A percentile compares a stretch with the other conserved stretches of the same genome.
Conservation (phyloP, 495 filamentous ascomycete genomes). For the Xylaria bambusicola region DNA sequence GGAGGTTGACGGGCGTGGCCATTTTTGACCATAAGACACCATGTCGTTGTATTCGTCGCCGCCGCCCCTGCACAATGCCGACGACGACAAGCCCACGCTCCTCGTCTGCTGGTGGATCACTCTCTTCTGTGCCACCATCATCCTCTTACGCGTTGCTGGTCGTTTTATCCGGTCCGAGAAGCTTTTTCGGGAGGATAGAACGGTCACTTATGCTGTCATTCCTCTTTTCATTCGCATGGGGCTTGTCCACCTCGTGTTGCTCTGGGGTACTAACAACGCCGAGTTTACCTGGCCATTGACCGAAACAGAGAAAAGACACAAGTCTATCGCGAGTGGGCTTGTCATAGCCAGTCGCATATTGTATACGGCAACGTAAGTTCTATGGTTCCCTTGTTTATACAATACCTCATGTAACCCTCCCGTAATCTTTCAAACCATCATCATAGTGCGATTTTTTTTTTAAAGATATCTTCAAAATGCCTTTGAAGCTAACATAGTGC, state of each 20-base stretch:
- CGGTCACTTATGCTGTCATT: constrained; percentile 76
- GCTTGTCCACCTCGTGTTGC: constrained; percentile 79
- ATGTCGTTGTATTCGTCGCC: constrained; percentile 60
- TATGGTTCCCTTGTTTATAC: too few species aligned
- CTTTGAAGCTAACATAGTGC: constrained; percentile 22
- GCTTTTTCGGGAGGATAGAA: constrained; percentile 84
- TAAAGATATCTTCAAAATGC: too few species aligned
- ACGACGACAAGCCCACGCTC: constrained; percentile 72
- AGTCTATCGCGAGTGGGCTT: constrained; percentile 61
- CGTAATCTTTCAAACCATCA: too few species aligned
- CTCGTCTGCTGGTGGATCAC: constrained; percentile 96
- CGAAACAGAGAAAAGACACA: constrained; percentile 49
- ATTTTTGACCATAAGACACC: constrained; percentile 29
- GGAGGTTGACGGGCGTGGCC: constrained; percentile 62
- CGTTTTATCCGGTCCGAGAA: constrained; percentile 79
- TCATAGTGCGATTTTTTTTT: too few species aligned
- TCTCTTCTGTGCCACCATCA: constrained; percentile 75
- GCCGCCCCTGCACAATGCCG: constrained; percentile 56
- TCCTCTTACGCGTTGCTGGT: constrained; percentile 72
- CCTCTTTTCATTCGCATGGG: constrained; percentile 82
- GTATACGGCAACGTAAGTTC: constrained; percentile 68
- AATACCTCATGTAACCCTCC: too few species aligned
- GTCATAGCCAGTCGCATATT: constrained; percentile 67
- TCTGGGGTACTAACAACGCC: constrained; percentile 87
- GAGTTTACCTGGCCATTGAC: constrained; percentile 45